These are phyloP conservation scores for Aspergillus sp. DNA, from an alignment of 2,329 filamentous ascomycete genomes.

Conservation along the genomic window DNA sequence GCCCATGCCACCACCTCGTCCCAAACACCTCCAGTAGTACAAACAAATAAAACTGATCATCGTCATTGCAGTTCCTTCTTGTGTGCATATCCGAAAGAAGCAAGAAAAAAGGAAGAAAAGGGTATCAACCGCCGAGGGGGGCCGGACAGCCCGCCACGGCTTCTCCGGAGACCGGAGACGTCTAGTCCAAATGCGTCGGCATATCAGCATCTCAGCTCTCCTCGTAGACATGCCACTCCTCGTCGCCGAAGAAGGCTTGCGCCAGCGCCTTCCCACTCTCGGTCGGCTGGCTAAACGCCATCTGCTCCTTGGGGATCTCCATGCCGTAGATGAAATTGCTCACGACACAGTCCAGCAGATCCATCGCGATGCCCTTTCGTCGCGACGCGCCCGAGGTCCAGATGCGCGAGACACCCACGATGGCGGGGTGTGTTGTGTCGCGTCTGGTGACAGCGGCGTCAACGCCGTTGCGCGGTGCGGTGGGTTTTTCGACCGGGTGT, in stretches of 20 bases:
- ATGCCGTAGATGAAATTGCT: slow-evolving; percentile 56
- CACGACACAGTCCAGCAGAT: slow-evolving; percentile 55
- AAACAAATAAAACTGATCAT: slow-evolving; percentile 13
- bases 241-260: slow-evolving; percentile 56
- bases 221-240: slow-evolving; percentile 61
- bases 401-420: slow-evolving; percentile 63
- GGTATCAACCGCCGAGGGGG: neutral
- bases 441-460: slow-evolving; percentile 47
- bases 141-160: neutral
- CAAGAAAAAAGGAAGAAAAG: slow-evolving; percentile 10
- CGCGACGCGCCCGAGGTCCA: slow-evolving; percentile 61
- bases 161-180: neutral
- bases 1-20: slow-evolving; percentile 6
- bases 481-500: slow-evolving; percentile 44
- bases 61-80: slow-evolving; percentile 19
- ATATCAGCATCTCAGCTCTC: slow-evolving; percentile 30
- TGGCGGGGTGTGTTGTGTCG: slow-evolving; percentile 43
- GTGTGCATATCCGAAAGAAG: slow-evolving; percentile 16
- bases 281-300: slow-evolving; percentile 67
- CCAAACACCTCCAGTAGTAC: slow-evolving; percentile 18
- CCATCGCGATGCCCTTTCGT: slow-evolving; percentile 56
- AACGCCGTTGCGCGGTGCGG: slow-evolving; percentile 17
- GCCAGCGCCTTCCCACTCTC: slow-evolving; percentile 58
- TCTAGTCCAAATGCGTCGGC: neutral
- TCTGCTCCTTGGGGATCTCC: slow-evolving; percentile 52